Base-by-base conservation (phyloP, 2,329 filamentous ascomycete species). In the Exophiala oligosperma region DNA sequence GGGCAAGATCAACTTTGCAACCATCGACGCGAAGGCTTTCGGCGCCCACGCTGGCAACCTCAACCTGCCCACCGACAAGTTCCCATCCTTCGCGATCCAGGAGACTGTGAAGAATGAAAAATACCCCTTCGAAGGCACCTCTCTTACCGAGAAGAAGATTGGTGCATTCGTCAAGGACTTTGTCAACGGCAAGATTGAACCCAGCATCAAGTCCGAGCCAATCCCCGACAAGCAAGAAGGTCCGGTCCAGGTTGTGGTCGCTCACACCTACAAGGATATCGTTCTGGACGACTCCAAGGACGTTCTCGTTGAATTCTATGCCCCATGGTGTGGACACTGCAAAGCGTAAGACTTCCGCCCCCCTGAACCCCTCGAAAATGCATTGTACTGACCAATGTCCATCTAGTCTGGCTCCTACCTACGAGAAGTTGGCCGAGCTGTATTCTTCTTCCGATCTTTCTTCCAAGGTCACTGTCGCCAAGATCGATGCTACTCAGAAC, bases 171-270 rank as follows among this genome's bases (percentile, higher is more conserved):
- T 97, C 60, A 84, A 94, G 66, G 86, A 94, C 68, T 97, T 92
- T 74, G 79, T 87, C 59, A 83, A 84, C 62, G 94, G 92, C 79
- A 96, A 96, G 83, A 76, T 97, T 66, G 88, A 95, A 77, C 90
- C 94, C 69, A 96, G 90, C 84, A 89, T 99, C 85, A 99, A 99
- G 86, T 97, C 92, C 64, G 94, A 99, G 84, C 90, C 92, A 57
- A 87, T 97, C 68, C 94, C 94, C 63, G 92, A 97, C 85, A 89
- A 84, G 65, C 90, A 99, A 77, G 92, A 97, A 65, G 92, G 91
- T 56, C 84, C 91, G 64, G 93, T 97, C 70, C 87, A 86, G 61
- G 83, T 95, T 61, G 84, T 99, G 58, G 94, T 99, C 58, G 94
- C 93, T 74, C 90, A 96, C 81, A 93, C 84, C 80, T 99, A 97